Evolutionary conservation across 2,329 filamentous ascomycete species (phyloP).

Genomic region (Nothopassalora personata): DNA sequence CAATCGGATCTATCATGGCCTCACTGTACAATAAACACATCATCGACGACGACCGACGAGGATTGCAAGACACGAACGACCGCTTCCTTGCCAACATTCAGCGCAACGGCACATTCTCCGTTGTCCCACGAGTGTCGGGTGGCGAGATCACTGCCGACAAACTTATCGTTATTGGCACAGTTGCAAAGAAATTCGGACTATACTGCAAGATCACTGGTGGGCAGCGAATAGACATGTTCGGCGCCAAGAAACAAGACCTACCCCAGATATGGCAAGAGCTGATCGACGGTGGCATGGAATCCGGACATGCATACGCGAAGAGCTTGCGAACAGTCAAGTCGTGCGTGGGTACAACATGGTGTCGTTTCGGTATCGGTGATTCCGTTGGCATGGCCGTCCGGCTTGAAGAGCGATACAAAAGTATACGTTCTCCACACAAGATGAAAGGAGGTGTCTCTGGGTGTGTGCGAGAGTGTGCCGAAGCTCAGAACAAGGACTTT

Average conservation of each 20-base stretch:
- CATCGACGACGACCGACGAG: slow-evolving; percentile 64
- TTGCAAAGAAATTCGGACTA: slow-evolving; percentile 75
- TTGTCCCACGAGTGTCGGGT: slow-evolving; percentile 74
- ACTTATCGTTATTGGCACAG: slow-evolving; percentile 74
- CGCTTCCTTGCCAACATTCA: slow-evolving; percentile 85
- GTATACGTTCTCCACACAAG: slow-evolving; percentile 82
- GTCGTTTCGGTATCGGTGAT: slow-evolving; percentile 80
- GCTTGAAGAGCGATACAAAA: slow-evolving; percentile 86
- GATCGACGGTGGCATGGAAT: slow-evolving; percentile 80
- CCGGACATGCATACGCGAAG: slow-evolving; percentile 86
- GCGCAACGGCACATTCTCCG: slow-evolving; percentile 83
- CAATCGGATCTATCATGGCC: slow-evolving; percentile 72
- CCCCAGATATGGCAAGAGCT: slow-evolving; percentile 75
- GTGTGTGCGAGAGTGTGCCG: slow-evolving; percentile 87
- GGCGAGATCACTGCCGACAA: slow-evolving; percentile 87
- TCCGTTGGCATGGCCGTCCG: slow-evolving; percentile 86
- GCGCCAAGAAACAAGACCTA: slow-evolving; percentile 80
- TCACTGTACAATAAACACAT: slow-evolving; percentile 80
- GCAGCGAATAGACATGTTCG: slow-evolving; percentile 90
- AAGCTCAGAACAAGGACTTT: slow-evolving; percentile 91
- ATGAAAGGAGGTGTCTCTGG: slow-evolving; percentile 79
- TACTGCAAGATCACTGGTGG: slow-evolving; percentile 93
- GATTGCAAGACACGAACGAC: slow-evolving; percentile 87
- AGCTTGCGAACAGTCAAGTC: slow-evolving; percentile 84
- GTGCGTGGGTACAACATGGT: slow-evolving; percentile 89